Conservation (phyloP, 768 basidiomycete species). For the Lentinula sp. region DNA sequence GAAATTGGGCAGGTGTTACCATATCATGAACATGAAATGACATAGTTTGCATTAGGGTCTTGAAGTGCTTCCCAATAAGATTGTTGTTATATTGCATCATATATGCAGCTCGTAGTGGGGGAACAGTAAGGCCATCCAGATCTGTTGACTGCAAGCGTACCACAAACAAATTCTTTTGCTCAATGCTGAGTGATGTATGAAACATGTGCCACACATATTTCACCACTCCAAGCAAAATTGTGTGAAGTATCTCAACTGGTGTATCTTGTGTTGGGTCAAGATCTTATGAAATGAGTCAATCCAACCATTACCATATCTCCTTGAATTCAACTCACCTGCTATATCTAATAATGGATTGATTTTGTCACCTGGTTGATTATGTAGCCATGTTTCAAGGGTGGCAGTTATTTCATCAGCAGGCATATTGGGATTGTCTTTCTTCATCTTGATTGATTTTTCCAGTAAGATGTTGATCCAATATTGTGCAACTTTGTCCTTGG, state of each 20-base stretch:
- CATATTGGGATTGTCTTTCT: slow-evolving; percentile 11
- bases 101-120: slow-evolving; percentile 29
- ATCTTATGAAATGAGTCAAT: neutral
- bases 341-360: slow-evolving; percentile 6
- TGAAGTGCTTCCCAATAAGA: slow-evolving; percentile 36
- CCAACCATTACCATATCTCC: too few relatives aligned
- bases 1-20: slow-evolving; percentile 16
- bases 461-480: slow-evolving; percentile 30
- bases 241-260: slow-evolving; percentile 39
- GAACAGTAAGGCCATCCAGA: slow-evolving; percentile 22
- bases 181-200: slow-evolving; percentile 22
- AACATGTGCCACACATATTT: slow-evolving; percentile 31
- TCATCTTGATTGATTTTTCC: slow-evolving; percentile 12
- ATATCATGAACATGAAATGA: slow-evolving; percentile 26
- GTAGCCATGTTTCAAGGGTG: slow-evolving; percentile 22
- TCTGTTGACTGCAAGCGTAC: slow-evolving; percentile 26
- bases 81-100: slow-evolving; percentile 38
- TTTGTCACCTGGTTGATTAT: slow-evolving; percentile 6
- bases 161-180: slow-evolving; percentile 19
- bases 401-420: slow-evolving; percentile 10
- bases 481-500: slow-evolving; percentile 33
- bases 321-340: slow-evolving; percentile 20
- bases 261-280: slow-evolving; percentile 22
- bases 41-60: slow-evolving; percentile 24
- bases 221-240: slow-evolving; percentile 36